Evolutionary conservation across 176 grass and related monocot genomes (phyloP), one percentile per base, ranked within the genome.

Genomic region (Zea luxurians): DNA sequence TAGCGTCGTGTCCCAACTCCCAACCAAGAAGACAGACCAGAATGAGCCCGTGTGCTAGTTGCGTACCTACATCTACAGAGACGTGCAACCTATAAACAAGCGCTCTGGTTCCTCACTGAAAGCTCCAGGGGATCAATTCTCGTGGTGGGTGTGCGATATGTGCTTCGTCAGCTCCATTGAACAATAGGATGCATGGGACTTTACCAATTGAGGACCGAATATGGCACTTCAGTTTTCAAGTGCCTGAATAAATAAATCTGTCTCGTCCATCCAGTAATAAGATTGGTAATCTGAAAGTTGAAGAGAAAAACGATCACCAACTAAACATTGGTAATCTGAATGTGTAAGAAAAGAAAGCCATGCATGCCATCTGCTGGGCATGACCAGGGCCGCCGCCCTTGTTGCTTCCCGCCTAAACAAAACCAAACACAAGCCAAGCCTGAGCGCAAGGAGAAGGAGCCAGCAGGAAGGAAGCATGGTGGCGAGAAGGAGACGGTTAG

Each of bases 341-440:
- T 42, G 49, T 41, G 35, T 1, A 44, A 49, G 52, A 10, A 48
- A 34, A n/a, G 4, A 12, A 53, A 77, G 40, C 13, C 10, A 79
- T 46, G 68, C 63, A 40, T n/a, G 62, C 47, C 76, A 62, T 68
- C 80, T 37, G 47, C 69, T 57, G 15, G 35, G 15, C 76, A 54
- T 41, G 67, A 47, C 35, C 27, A 44, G 35, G 66, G 70, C 18
- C 2, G 43, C 17, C 40, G 61, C 18, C 42, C 41, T n/a, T 50
- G 57, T 90, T 79, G 80, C 81, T 80, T 91, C 38, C 60, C 45
- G 68, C 71, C 77, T 81, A 87, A 70, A 87, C 71, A 84, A 77
- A 83, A 83, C 82, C 79, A 86, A 10, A 46, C 75, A 71, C 62
- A 90, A 90, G 76, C 68, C 62, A 70, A 21, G 38, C 38, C 16